These are phyloP conservation scores for cucumber (Cucumis sativus) DNA, from an alignment of 306 rosid species.

Conservation along the genomic window Cucumber_9930_V3 NC_026656.2:1929501-1930000, in stretches of 20 bases:
- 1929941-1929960: no score
- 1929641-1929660: constrained; percentile 50
- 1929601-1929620: constrained; percentile 64
- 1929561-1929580: constrained; percentile 71
- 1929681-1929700: constrained; percentile 71
- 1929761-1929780: not conserved
- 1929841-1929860: constrained; percentile 32
- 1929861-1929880: not conserved
- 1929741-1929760: not conserved
- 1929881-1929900: not conserved
- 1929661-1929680: constrained; percentile 53
- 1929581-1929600: constrained; percentile 81
- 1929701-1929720: not conserved
- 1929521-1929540: constrained; percentile 88
- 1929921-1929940: no score
- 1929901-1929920: no score
- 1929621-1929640: constrained; percentile 86
- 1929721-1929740: not conserved
- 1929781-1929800: constrained; percentile 62
- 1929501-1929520: constrained; percentile 66
- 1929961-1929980: no score
- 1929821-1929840: constrained; percentile 93
- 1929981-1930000: no score
- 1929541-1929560: constrained; percentile 53
- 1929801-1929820: constrained; percentile 80